These are phyloP conservation scores for Aspergillus wentii DNA, from an alignment of 495 filamentous ascomycete species.

Conservation along the genomic window DNA sequence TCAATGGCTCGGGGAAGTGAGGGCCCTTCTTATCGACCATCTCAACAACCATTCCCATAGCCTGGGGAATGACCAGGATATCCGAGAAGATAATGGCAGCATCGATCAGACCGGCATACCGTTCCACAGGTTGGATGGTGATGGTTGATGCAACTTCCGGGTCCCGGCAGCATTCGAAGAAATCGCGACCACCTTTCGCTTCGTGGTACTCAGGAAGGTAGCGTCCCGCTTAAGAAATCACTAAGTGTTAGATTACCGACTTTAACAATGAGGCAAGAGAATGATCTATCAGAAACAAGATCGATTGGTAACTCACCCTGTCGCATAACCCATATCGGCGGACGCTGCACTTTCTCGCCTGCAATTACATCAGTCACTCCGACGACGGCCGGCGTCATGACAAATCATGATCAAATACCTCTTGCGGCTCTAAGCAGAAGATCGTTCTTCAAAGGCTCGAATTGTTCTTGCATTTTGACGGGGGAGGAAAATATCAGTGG, in stretches of 20 bases:
- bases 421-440: constrained; percentile 80
- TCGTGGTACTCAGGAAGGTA: constrained; percentile 98
- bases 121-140: constrained; percentile 90
- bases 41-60: constrained; percentile 93
- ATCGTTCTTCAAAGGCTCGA: constrained; percentile 84
- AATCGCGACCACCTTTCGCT: constrained; percentile 83
- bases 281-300: background rate
- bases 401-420: constrained; percentile 49
- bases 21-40: constrained; percentile 97
- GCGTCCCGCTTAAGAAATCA: constrained; percentile 64
- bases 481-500: no score
- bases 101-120: constrained; percentile 84
- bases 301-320: constrained; percentile 61
- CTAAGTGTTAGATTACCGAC: constrained; percentile 5
- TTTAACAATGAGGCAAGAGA: constrained; percentile 4
- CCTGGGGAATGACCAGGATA: constrained; percentile 95
- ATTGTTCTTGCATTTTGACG: constrained; percentile 56
- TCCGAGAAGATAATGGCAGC: constrained; percentile 99
- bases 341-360: constrained; percentile 87
- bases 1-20: constrained; percentile 82
- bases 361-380: constrained; percentile 23
- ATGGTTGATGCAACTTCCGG: constrained; percentile 89
- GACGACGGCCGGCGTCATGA: constrained; percentile 6
- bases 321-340: constrained; percentile 98
- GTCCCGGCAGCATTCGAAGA: constrained; percentile 93